Base-by-base conservation (phyloP, 441 rosid species). In the Omphalea diandra region DNA sequence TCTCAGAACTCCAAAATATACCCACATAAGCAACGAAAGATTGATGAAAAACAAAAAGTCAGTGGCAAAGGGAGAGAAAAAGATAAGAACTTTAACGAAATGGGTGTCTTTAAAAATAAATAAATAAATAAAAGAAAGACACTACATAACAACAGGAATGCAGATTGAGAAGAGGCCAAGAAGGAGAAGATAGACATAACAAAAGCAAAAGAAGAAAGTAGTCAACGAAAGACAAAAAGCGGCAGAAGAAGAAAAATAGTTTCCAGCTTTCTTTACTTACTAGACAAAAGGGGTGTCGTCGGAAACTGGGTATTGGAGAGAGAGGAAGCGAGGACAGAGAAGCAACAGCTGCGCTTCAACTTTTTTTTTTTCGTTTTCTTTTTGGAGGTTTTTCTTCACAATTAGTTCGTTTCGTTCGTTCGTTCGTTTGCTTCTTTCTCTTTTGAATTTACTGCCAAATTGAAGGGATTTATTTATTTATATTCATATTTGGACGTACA, bases 291-390 rank as follows among this genome's bases (percentile, higher is more conserved):
- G n/a, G n/a, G 46, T 17, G 52, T 54, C 52, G 74, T 43, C 53
- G 74, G 69, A 71, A 65, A 65, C 46, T 18, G 58, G 71, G 61
- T 18, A 29, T 4, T 12, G 65, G 50, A 33, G 50, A 56, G 29
- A 32, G 15, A n/a, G 10, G 22, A 12, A 4, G 58, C 7, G 1
- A 12, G n/a, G 53, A 20, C 55, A 31, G 71, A 35, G 22, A 59
- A 38, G 56, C 60, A 22, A 59, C 54, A 58, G 71, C 67, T 56
- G 49, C 55, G 6, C 14, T 14, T 3, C 31, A 49, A 49, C 54
- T 49, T 26, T 63, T 56, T 22, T n/a, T 24, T 18, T 6, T n/a
- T n/a, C n/a, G n/a, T 6, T 18, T 18, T 50, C 7, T 7, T 4
- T 32, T 20, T 14, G 12, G 7, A 31, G 58, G 0, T 4, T 27